Evolutionary conservation across 2,329 filamentous ascomycete genomes (phyloP).

Genomic region (Epichloe glyceriae): DNA sequence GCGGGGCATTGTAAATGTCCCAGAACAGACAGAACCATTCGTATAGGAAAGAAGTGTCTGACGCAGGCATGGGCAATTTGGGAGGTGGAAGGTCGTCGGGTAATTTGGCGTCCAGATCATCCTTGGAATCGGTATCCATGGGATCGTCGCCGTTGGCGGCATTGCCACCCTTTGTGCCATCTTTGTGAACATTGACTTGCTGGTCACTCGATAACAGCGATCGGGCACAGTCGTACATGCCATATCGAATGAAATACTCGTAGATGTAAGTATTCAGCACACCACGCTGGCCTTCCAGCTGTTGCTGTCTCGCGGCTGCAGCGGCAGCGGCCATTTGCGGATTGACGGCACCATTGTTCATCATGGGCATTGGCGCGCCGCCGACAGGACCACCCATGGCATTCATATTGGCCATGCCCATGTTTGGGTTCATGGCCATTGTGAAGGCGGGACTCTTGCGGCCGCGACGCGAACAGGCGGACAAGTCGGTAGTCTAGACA

Average conservation of each 20-base stretch:
- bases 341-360: slow-evolving; percentile 40
- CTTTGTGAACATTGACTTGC: slow-evolving; percentile 53
- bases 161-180: slow-evolving; percentile 59
- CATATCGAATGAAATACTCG: slow-evolving; percentile 78
- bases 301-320: slow-evolving; percentile 24
- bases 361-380: slow-evolving; percentile 47
- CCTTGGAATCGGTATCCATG: slow-evolving; percentile 76
- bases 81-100: slow-evolving; percentile 71
- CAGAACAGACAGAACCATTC: slow-evolving; percentile 98
- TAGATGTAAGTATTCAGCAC: slow-evolving; percentile 79
- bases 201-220: slow-evolving; percentile 55
- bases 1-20: slow-evolving; percentile 84
- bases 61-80: slow-evolving; percentile 49
- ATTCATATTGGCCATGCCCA: slow-evolving; percentile 56
- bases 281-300: slow-evolving; percentile 35
- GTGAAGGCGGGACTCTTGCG: slow-evolving; percentile 6
- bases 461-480: slow-evolving; percentile 7
- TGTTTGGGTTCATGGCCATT: slow-evolving; percentile 44
- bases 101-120: slow-evolving; percentile 59
- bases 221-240: slow-evolving; percentile 73
- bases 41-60: slow-evolving; percentile 74
- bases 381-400: slow-evolving; percentile 56
- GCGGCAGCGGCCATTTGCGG: slow-evolving; percentile 21
- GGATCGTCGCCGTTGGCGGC: slow-evolving; percentile 58
- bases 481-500: slow-evolving; percentile 6